Conservation (phyloP, 352 stramenopile genomes). For the Peronospora destructor region DNA sequence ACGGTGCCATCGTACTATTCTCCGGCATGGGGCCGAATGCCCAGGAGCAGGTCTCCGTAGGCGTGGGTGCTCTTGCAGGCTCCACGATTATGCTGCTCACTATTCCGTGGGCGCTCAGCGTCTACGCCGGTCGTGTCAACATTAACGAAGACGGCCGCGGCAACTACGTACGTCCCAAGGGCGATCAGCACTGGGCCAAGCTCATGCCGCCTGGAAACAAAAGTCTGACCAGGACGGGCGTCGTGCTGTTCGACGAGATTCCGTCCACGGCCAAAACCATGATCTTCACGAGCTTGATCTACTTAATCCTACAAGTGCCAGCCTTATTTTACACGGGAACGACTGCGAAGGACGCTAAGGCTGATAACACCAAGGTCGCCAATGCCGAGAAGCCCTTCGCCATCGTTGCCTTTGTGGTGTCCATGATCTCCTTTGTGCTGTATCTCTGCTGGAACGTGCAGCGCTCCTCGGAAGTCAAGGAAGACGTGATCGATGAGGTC, state of each 20-base stretch:
- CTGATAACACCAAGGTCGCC: slow-evolving; percentile 65
- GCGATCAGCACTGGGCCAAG: slow-evolving; percentile 73
- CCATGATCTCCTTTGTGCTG: slow-evolving; percentile 82
- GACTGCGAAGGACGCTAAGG: slow-evolving; percentile 42
- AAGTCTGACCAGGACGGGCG: slow-evolving; percentile 59
- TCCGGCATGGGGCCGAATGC: slow-evolving; percentile 90
- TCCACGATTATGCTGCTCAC: slow-evolving; percentile 99
- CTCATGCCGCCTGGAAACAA: slow-evolving; percentile 74
- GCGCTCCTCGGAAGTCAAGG: slow-evolving; percentile 58
- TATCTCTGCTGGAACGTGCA: slow-evolving; percentile 92
- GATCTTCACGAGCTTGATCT: slow-evolving; percentile 90
- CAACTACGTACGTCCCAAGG: slow-evolving; percentile 80
- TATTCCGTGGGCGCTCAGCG: slow-evolving; percentile 93
- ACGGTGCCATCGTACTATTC: slow-evolving; percentile 97
- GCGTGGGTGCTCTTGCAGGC: slow-evolving; percentile 95
- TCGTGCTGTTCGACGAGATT: slow-evolving; percentile 85
- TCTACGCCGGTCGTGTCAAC: slow-evolving; percentile 92
- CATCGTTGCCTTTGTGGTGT: slow-evolving; percentile 83
- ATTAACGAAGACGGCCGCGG: slow-evolving; percentile 83
- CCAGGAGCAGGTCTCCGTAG: slow-evolving; percentile 92
- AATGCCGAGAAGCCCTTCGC: slow-evolving; percentile 86
- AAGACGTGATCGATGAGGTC: slow-evolving; percentile 64
- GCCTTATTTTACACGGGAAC: slow-evolving; percentile 87
- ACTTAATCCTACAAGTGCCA: slow-evolving; percentile 93
- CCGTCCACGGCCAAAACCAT: slow-evolving; percentile 87